Evolutionary conservation across 768 basidiomycete species (phyloP).

Genomic region (Pholiota molesta): DNA sequence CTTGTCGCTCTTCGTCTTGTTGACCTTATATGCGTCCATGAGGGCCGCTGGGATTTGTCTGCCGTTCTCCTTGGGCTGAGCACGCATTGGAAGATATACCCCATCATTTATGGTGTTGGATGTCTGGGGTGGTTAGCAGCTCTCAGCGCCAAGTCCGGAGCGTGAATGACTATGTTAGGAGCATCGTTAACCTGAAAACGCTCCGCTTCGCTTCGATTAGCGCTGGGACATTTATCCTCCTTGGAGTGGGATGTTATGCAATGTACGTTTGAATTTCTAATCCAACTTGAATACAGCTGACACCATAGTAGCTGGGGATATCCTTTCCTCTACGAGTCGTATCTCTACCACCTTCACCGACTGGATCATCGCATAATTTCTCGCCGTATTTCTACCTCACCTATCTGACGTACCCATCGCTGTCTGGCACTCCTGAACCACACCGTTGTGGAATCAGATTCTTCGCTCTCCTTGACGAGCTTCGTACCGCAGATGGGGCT

Average conservation of each 20-base stretch:
- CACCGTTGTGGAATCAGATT: conserved; percentile 41
- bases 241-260: conserved; percentile 70
- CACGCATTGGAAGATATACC: conserved; percentile 98
- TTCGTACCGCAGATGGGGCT: conserved; percentile 85
- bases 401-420: conserved; percentile 78
- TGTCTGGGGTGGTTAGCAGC: conserved; percentile 57
- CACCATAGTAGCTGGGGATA: conserved; percentile 78
- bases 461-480: conserved; percentile 73
- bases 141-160: conserved; percentile 14
- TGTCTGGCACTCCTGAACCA: conserved; percentile 18
- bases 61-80: conserved; percentile 80
- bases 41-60: conserved; percentile 62
- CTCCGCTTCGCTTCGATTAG: conserved; percentile 73
- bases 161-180: conserved; percentile 35
- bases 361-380: conserved; percentile 97
- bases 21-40: conserved; percentile 63
- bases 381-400: conserved; percentile 96
- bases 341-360: conserved; percentile 88
- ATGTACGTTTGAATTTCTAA: conserved; percentile 34
- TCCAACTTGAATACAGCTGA: background rate
- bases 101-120: conserved; percentile 86
- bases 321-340: conserved; percentile 90
- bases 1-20: conserved; percentile 77
- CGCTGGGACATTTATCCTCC: conserved; percentile 62
- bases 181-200: conserved; percentile 50